These are phyloP conservation scores for Pichia membranifaciens DNA, from an alignment of 805 yeast genomes.

Conservation along the genomic window DNA sequence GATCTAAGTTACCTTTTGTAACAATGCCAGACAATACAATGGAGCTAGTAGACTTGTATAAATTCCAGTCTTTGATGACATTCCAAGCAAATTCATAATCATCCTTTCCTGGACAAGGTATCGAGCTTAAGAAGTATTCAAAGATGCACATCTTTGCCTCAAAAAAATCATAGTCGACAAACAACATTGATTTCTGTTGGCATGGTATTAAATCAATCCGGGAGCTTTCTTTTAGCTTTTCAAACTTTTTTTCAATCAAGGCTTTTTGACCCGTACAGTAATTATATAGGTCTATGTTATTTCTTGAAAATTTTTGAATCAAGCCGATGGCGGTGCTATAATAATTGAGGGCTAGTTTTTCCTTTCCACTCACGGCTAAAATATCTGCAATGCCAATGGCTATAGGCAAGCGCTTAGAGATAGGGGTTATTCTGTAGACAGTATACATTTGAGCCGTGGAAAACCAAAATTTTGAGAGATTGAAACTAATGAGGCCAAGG, in stretches of 20 bases:
- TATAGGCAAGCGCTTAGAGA: background rate
- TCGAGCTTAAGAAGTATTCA: background rate
- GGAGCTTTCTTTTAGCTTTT: background rate
- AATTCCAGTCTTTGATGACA: background rate
- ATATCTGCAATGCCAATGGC: background rate
- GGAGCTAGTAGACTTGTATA: background rate
- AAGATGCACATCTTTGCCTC: background rate
- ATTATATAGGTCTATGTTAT: background rate
- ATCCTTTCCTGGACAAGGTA: no score
- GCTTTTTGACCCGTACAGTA: background rate
- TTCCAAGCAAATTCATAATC: background rate
- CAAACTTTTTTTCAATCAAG: background rate
- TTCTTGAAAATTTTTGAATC: background rate
- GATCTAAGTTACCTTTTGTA: slow-evolving; percentile 2
- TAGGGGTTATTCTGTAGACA: background rate
- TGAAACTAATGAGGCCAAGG: background rate
- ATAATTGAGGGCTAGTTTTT: background rate
- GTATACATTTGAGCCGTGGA: background rate
- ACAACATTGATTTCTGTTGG: background rate
- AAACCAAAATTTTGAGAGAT: background rate
- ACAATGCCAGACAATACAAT: slow-evolving; percentile 2
- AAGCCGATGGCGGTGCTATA: background rate
- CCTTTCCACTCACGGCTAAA: background rate
- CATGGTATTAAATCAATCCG: background rate
- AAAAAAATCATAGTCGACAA: background rate